Evolutionary conservation across 1,139 yeast species (phyloP), one percentile per base, ranked within the genome.

Genomic region (Yamadazyma sp.): DNA sequence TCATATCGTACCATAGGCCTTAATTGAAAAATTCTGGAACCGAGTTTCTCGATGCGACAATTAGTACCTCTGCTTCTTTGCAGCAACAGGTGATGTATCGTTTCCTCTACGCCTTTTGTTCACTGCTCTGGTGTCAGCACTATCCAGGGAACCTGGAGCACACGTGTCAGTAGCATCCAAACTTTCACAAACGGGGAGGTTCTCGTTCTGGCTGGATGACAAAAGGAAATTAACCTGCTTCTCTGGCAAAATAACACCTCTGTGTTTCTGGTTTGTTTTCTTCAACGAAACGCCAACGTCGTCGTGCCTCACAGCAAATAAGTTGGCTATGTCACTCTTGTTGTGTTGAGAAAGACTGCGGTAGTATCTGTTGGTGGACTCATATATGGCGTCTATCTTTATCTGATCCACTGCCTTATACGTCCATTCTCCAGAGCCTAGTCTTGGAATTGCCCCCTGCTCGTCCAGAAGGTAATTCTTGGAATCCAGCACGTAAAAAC

Each of bases 1-100:
- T 35, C 43, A 41, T 43, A 20, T 35, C 42, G 36, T 34, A 8
- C 8, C 22, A 6, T 8, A 6, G 22, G 8, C 8, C 11, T 7
- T 22, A 33, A 15, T n/a, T 15, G 28, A 23, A 26, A 26, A 26
- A n/a, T 26, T 24, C 22, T 8, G 8, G 27, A 7, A 10, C 27
- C 12, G n/a, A n/a, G 5, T 12, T 12, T 26, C 12, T 4, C n/a
- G 11, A 25, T 14, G 34, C 15, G 8, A 20, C 5, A 32, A 22
- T 32, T 15, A 32, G 10, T 18, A 17, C 20, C 23, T 32, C 16
- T 22, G 34, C 20, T 32, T 32, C 34, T 32, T 32, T 16, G 28
- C 14, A 16, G 34, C 22, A 20, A 20, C 9, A 14, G 28, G 18
- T 14, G 20, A 32, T 6, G 11, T 11, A 16, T 15, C 20, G 3